Percentiles rank a stretch among this genome's conserved stretches.
These are phyloP conservation scores for Byssothecium circinans DNA, from an alignment of 2,329 filamentous ascomycete species.

Conservation along the genomic window DNA sequence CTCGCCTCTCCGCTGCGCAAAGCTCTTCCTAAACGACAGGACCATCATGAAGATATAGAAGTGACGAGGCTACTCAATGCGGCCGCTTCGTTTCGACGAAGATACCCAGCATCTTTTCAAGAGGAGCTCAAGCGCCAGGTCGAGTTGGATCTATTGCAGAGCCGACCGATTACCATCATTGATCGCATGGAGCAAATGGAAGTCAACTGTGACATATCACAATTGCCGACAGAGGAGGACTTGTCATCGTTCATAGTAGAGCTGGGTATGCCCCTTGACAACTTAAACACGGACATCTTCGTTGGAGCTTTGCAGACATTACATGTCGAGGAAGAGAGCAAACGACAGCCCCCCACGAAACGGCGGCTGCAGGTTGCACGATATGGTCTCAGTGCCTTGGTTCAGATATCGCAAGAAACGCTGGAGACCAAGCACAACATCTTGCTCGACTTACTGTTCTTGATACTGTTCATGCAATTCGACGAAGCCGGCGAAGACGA, in stretches of 20 bases:
- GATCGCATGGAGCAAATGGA: conserved; percentile 79
- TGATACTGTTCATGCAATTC: conserved; percentile 84
- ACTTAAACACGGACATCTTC: conserved; percentile 55
- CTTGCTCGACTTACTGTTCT: conserved; percentile 77
- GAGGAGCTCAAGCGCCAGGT: conserved; percentile 69
- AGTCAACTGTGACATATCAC: conserved; percentile 74
- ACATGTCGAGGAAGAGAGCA: conserved; percentile 42
- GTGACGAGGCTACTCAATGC: conserved; percentile 67
- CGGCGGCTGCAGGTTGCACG: conserved; percentile 59
- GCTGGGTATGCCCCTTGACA: conserved; percentile 52
- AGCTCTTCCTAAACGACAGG: conserved; percentile 31
- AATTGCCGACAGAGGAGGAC: conserved; percentile 80
- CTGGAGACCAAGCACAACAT: conserved; percentile 72
- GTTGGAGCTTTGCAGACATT: conserved; percentile 55
- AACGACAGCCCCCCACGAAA: conserved; percentile 40
- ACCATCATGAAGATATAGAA: conserved; percentile 45
- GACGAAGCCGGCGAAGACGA: conserved; percentile 53
- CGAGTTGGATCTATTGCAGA: conserved; percentile 72
- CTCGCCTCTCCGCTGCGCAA: conserved; percentile 26
- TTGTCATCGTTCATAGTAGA: conserved; percentile 56
- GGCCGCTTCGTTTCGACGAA: conserved; percentile 69
- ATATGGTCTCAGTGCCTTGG: conserved; percentile 74
- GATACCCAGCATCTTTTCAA: conserved; percentile 69
- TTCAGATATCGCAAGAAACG: conserved; percentile 78
- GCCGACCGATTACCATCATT: conserved; percentile 58